Conservation (phyloP, 257 asterid genomes). For the Euphrasia confusa region DNA sequence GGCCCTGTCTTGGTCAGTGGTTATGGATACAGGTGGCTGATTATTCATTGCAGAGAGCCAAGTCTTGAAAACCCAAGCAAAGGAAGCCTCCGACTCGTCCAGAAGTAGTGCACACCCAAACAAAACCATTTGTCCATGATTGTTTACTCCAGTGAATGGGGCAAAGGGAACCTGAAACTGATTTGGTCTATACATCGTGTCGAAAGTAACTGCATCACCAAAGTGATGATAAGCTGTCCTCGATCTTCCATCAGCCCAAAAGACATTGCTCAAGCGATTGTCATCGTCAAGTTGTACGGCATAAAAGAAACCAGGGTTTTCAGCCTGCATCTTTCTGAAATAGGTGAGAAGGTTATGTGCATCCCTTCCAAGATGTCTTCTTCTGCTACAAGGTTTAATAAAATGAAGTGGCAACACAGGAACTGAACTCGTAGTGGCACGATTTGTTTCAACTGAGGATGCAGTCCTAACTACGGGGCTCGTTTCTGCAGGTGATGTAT, state of each 20-base stretch:
- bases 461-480: slow-evolving; percentile 32
- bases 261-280: slow-evolving; percentile 61
- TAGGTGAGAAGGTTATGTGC: slow-evolving; percentile 70
- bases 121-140: slow-evolving; percentile 67
- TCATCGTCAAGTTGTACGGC: slow-evolving; percentile 76
- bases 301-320: slow-evolving; percentile 72
- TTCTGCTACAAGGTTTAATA: slow-evolving; percentile 50
- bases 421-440: slow-evolving; percentile 31
- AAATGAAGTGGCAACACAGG: slow-evolving; percentile 46
- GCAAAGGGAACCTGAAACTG: slow-evolving; percentile 81
- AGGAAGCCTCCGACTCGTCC: slow-evolving; percentile 75
- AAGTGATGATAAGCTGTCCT: slow-evolving; percentile 62
- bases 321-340: slow-evolving; percentile 75
- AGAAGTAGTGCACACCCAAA: slow-evolving; percentile 81
- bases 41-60: slow-evolving; percentile 76
- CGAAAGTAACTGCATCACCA: slow-evolving; percentile 70
- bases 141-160: slow-evolving; percentile 77
- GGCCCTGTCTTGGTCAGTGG: slow-evolving; percentile 83
- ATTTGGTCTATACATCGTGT: slow-evolving; percentile 78
- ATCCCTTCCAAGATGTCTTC: slow-evolving; percentile 65
- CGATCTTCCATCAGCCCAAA: slow-evolving; percentile 90
- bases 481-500: slow-evolving; percentile 28
- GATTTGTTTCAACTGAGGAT: slow-evolving; percentile 40
- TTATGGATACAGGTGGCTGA: slow-evolving; percentile 58
- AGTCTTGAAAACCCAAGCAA: slow-evolving; percentile 64